Evolutionary conservation across 371 early-diverging fungal genomes (phyloP).

Genomic region (Mucor circinelloides): DNA sequence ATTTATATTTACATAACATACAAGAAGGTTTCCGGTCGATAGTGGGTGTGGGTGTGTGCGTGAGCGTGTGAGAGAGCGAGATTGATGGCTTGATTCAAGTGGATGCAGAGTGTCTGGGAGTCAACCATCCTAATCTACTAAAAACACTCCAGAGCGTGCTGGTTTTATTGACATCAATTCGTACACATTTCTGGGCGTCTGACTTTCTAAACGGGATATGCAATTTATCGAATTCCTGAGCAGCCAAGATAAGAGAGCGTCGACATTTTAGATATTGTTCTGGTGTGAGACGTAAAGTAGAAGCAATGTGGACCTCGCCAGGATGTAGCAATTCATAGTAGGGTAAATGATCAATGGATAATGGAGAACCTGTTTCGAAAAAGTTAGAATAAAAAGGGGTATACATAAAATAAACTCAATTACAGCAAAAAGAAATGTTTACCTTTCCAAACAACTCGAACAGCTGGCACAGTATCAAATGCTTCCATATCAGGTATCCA

Average conservation of each 20-base stretch:
- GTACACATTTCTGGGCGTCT: constrained; percentile 53
- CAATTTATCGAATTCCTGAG: constrained; percentile 34
- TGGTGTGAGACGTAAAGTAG: constrained; percentile 71
- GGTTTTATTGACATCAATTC: constrained; percentile 53
- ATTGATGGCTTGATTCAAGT: neutral
- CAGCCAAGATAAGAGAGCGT: constrained; percentile 43
- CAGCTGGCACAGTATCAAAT: constrained; percentile 19
- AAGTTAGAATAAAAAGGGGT: neutral
- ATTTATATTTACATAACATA: constrained; percentile 1
- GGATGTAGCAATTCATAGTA: constrained; percentile 56
- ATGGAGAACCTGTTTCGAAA: constrained; percentile 46
- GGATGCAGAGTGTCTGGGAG: constrained; percentile 7
- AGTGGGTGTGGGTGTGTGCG: neutral
- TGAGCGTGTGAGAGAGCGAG: neutral
- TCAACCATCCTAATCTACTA: constrained; percentile 45
- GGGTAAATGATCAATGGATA: constrained; percentile 47
- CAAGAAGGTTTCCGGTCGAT: neutral
- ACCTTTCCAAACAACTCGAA: constrained; percentile 40
- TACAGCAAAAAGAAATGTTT: constrained; percentile 11
- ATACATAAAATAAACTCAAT: neutral
- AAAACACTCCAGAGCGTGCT: constrained; percentile 49
- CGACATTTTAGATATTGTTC: constrained; percentile 67
- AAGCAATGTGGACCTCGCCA: constrained; percentile 65
- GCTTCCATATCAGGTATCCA: constrained; percentile 36
- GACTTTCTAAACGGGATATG: constrained; percentile 44